Conservation (phyloP, 805 yeast species). For the Wickerhamiella sorbophila region DNA sequence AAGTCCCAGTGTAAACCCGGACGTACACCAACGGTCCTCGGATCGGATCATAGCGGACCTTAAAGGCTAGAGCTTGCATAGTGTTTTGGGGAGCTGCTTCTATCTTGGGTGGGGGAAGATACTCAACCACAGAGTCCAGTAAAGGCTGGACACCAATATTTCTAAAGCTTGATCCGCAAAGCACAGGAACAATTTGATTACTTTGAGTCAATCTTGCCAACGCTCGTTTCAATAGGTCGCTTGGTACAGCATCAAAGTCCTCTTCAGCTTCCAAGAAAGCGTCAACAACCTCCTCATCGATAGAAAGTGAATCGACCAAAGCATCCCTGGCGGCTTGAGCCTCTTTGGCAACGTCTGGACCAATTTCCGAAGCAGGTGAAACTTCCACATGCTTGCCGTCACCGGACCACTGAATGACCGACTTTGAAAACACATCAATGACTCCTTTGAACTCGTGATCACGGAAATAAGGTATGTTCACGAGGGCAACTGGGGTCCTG, state of each 20-base stretch:
- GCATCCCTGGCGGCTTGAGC: constrained; percentile 57
- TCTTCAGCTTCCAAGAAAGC: constrained; percentile 43
- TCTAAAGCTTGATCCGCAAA: constrained; percentile 85
- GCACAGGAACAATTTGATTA: constrained; percentile 53
- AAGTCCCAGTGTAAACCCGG: constrained; percentile 72
- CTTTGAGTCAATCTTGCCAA: constrained; percentile 49
- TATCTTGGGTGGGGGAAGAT: constrained; percentile 58
- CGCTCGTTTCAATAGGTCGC: constrained; percentile 39
- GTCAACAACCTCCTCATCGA: constrained; percentile 65
- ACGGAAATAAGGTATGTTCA: constrained; percentile 65
- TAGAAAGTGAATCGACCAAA: constrained; percentile 64
- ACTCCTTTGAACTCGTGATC: constrained; percentile 51
- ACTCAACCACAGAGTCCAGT: constrained; percentile 66
- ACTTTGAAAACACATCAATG: constrained; percentile 54
- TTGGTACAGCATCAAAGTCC: constrained; percentile 43
- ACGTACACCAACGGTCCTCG: constrained; percentile 75
- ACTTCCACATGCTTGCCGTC: constrained; percentile 43
- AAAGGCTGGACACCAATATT: constrained; percentile 94
- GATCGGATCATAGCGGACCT: constrained; percentile 67
- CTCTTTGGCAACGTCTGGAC: constrained; percentile 19
- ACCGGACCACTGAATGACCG: constrained; percentile 31
- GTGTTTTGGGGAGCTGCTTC: constrained; percentile 31
- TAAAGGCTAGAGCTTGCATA: constrained; percentile 75
- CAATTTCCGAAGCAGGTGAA: constrained; percentile 14
- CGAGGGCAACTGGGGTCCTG: constrained; percentile 54